A percentile compares a stretch with the other conserved stretches of the same genome.
phyloP scores from a whole-genome alignment of 305 asterid species.

The Petunia hybrid region DNA sequence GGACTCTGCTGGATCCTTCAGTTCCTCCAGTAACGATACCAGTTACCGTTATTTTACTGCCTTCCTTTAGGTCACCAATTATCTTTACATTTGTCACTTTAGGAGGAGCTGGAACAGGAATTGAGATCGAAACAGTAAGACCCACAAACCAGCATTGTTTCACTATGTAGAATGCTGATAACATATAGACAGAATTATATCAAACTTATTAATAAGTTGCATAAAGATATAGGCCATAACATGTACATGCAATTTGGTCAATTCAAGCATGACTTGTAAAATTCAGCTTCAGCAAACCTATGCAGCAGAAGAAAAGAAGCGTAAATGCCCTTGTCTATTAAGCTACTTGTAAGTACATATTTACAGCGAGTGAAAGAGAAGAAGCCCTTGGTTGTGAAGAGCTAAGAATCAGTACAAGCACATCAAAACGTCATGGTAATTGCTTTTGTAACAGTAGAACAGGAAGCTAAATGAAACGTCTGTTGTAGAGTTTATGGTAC shows the following conservation, averaged over 20 bases:
- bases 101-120: slow-evolving; percentile 84
- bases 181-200: background rate
- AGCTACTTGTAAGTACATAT: too few relatives aligned
- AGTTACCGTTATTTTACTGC: slow-evolving; percentile 89
- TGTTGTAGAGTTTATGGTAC: too few relatives aligned
- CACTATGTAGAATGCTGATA: slow-evolving; percentile 28
- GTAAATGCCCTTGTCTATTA: too few relatives aligned
- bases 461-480: too few relatives aligned
- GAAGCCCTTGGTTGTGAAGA: too few relatives aligned
- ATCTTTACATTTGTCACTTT: slow-evolving; percentile 82
- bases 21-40: slow-evolving; percentile 99
- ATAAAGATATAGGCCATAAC: slow-evolving; percentile 7
- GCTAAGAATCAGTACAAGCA: too few relatives aligned
- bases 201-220: slow-evolving; percentile 18
- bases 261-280: background rate
- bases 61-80: slow-evolving; percentile 96
- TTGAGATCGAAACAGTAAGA: slow-evolving; percentile 30
- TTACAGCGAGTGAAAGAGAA: too few relatives aligned
- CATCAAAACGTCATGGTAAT: too few relatives aligned
- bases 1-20: slow-evolving; percentile 99
- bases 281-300: slow-evolving; percentile 16
- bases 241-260: background rate
- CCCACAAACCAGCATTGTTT: slow-evolving; percentile 15
- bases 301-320: background rate
- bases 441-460: too few relatives aligned